phyloP scores from a whole-genome alignment of 2,329 filamentous ascomycete genomes.

The Fusarium equiseti region DNA sequence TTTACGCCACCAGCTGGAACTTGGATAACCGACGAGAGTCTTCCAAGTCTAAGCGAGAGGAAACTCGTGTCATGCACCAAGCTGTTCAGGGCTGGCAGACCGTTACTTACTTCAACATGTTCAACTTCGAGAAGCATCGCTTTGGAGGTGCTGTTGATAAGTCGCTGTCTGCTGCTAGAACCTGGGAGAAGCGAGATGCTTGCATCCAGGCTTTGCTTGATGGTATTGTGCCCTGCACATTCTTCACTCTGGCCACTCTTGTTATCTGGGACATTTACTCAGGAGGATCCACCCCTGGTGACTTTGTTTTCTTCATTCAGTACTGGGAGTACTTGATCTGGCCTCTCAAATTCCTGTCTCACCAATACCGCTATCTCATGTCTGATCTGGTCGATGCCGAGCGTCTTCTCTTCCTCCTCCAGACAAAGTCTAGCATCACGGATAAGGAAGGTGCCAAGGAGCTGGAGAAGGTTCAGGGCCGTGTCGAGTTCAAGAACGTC shows the following conservation, averaged over 20 bases:
- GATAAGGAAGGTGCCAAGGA: slow-evolving; percentile 60
- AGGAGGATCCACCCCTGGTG: slow-evolving; percentile 35
- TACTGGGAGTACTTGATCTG: slow-evolving; percentile 69
- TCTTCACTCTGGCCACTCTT: slow-evolving; percentile 37
- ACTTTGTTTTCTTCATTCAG: slow-evolving; percentile 72
- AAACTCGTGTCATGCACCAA: slow-evolving; percentile 67
- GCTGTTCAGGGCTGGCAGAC: slow-evolving; percentile 71
- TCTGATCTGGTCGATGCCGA: slow-evolving; percentile 73
- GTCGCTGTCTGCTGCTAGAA: slow-evolving; percentile 38
- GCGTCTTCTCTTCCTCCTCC: slow-evolving; percentile 67
- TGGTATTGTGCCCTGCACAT: slow-evolving; percentile 63
- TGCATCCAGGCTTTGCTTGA: slow-evolving; percentile 42
- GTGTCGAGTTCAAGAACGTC: slow-evolving; percentile 67
- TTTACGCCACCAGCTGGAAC: slow-evolving; percentile 54
- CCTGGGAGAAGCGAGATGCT: slow-evolving; percentile 41
- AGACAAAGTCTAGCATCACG: slow-evolving; percentile 66
- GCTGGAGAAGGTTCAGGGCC: slow-evolving; percentile 60
- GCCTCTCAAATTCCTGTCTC: slow-evolving; percentile 52
- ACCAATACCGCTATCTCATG: slow-evolving; percentile 45
- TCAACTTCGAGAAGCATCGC: slow-evolving; percentile 46
- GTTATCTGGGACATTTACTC: slow-evolving; percentile 41
- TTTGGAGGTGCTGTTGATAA: slow-evolving; percentile 46
- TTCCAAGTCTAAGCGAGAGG: slow-evolving; percentile 58
- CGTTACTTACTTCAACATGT: slow-evolving; percentile 60
- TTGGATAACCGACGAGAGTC: slow-evolving; percentile 53